Evolutionary conservation across 2,329 filamentous ascomycete species (phyloP).

Genomic region (Pseudofabraea citricarpa): DNA sequence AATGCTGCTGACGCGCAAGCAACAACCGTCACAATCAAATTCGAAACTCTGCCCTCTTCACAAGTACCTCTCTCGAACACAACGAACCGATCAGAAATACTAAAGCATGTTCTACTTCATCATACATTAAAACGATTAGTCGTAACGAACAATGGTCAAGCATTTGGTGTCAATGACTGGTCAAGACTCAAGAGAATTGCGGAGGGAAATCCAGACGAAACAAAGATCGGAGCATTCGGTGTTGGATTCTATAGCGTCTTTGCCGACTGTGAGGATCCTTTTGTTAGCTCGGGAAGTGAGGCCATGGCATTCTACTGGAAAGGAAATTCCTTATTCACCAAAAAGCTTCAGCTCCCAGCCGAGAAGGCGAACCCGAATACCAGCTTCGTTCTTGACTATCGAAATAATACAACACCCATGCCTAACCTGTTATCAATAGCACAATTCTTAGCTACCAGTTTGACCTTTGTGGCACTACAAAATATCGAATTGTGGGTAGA

Average conservation of each 20-base stretch:
- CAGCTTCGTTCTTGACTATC: constrained; percentile 91
- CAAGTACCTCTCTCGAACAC: constrained; percentile 62
- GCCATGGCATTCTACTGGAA: constrained; percentile 99
- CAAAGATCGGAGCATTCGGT: constrained; percentile 97
- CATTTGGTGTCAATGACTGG: constrained; percentile 91
- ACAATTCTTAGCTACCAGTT: constrained; percentile 89
- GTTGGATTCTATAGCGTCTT: constrained; percentile 99
- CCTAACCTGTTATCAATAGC: constrained; percentile 82
- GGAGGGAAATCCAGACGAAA: constrained; percentile 98
- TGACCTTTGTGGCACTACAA: constrained; percentile 90
- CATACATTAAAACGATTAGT: constrained; percentile 85
- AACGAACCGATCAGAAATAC: constrained; percentile 61
- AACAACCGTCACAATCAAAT: constrained; percentile 81
- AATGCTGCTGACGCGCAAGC: constrained; percentile 98
- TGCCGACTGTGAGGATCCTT: constrained; percentile 95
- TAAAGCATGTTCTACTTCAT: constrained; percentile 80
- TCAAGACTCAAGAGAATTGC: constrained; percentile 89
- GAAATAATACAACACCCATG: constrained; percentile 80
- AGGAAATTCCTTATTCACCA: constrained; percentile 93
- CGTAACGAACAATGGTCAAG: constrained; percentile 86
- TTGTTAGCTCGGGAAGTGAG: constrained; percentile 86
- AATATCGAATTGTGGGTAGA: constrained; percentile 88
- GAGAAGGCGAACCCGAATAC: constrained; percentile 67
- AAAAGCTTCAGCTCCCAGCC: constrained; percentile 69
- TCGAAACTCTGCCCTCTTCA: constrained; percentile 83